These are phyloP conservation scores for Adiantum capillusveneris DNA, from an alignment of 75 land plant genomes.

Conservation along the genomic window DNA sequence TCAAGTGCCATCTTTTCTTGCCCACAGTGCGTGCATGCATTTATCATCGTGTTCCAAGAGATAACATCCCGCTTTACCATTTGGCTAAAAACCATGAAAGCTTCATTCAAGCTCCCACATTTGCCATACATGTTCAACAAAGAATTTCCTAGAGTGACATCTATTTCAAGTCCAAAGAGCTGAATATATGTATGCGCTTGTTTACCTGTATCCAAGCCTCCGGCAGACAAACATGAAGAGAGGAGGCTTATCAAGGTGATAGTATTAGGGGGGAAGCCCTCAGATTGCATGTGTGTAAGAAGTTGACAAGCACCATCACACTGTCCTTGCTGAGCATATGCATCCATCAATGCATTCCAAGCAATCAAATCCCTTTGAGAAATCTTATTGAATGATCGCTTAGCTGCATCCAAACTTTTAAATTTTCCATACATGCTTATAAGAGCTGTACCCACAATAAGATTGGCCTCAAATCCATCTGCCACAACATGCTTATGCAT, in stretches of 20 bases:
- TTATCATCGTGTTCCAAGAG: slow-evolving; percentile 9
- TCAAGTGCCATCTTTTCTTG: slow-evolving; percentile 2
- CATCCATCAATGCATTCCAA: slow-evolving; percentile 8
- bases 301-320: neutral
- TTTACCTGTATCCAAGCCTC: neutral
- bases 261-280: neutral
- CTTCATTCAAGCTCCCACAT: slow-evolving; percentile 1
- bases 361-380: neutral
- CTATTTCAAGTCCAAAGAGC: neutral
- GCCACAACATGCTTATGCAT: neutral
- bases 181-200: neutral
- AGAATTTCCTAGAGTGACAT: slow-evolving; percentile 6
- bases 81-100: slow-evolving; percentile 1
- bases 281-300: slow-evolving; percentile 7
- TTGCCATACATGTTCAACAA: slow-evolving; percentile 14
- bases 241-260: slow-evolving; percentile 5
- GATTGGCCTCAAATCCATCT: slow-evolving; percentile 5
- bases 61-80: slow-evolving; percentile 5
- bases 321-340: slow-evolving; percentile 7
- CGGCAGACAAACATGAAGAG: neutral
- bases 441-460: slow-evolving; percentile 6
- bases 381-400: slow-evolving; percentile 3
- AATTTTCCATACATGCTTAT: slow-evolving; percentile 11
- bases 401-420: slow-evolving; percentile 4
- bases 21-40: neutral